Percentiles rank a stretch among this genome's conserved stretches.
Conservation (phyloP, 2,329 filamentous ascomycete species). For the Pseudogymnoascus sp. region DNA sequence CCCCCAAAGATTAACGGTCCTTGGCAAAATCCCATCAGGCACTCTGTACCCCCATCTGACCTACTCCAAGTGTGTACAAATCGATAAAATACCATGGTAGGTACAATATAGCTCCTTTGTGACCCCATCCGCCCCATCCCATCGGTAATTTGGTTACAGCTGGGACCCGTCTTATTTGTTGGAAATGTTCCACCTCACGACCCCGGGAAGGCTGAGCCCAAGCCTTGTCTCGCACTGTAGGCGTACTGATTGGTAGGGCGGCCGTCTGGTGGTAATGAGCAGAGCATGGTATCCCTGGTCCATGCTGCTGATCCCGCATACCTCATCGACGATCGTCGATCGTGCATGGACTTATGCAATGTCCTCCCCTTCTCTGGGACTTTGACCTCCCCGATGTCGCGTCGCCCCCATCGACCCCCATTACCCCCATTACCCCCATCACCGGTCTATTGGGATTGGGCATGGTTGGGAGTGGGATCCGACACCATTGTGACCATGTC, state of each 20-base stretch:
- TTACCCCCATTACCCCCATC: not conserved
- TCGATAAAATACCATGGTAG: not conserved
- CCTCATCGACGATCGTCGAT: constrained; percentile 7
- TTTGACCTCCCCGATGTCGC: constrained; percentile 1
- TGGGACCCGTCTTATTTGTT: not conserved
- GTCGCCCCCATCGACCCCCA: not conserved
- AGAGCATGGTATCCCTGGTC: constrained; percentile 7
- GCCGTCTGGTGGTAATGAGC: constrained; percentile 1
- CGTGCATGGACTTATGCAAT: not conserved
- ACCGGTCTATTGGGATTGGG: not conserved
- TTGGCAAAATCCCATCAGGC: not conserved
- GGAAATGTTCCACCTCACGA: not conserved
- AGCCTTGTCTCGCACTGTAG: not conserved
- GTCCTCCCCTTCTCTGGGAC: not conserved
- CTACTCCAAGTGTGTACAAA: not conserved
- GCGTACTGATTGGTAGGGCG: constrained; percentile 5
- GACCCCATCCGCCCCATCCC: not conserved
- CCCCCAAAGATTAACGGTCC: not conserved
- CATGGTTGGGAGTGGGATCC: not conserved
- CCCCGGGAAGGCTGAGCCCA: constrained; percentile 5
- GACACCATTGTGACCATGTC: not conserved
- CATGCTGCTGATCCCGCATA: constrained; percentile 3
- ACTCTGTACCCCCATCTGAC: not conserved
- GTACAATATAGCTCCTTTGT: not conserved
- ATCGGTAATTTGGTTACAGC: constrained; percentile 1